These are phyloP conservation scores for Metarhizium sp. DNA, from an alignment of 2,329 filamentous ascomycete species.

Conservation along the genomic window DNA sequence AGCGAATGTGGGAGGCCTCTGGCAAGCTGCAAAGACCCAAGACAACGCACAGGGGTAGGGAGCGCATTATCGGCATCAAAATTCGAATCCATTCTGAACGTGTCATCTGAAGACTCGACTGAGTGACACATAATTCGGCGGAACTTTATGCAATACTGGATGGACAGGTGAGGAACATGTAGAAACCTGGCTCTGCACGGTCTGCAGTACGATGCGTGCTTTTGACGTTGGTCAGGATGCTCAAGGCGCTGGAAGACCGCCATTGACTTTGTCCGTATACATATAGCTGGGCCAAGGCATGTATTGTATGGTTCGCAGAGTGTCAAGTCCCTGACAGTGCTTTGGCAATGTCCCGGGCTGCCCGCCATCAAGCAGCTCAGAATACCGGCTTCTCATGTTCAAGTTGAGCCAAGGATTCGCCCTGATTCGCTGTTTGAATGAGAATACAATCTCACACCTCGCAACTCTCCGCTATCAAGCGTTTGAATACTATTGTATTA, in stretches of 20 bases:
- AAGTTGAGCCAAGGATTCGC: not conserved
- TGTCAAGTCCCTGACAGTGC: not conserved
- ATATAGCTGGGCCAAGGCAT: not conserved
- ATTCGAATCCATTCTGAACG: too few species aligned
- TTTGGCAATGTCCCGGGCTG: not conserved
- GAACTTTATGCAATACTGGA: too few species aligned
- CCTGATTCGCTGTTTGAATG: too few species aligned
- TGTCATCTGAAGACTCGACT: too few species aligned
- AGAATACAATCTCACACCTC: not conserved
- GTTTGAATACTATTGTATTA: conserved; percentile 1
- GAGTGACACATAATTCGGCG: too few species aligned
- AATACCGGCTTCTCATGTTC: not conserved
- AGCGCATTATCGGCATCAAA: too few species aligned
- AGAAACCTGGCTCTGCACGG: not conserved
- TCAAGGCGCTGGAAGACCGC: not conserved
- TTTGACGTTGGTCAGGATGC: not conserved
- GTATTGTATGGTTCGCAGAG: too few species aligned
- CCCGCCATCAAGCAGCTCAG: not conserved
- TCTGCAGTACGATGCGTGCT: not conserved
- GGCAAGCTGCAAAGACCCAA: too few species aligned
- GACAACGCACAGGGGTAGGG: too few species aligned
- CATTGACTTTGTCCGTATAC: not conserved
- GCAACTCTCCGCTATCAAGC: not conserved
- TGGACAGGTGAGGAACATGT: too few species aligned
- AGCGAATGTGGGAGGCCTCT: too few species aligned